Percentiles rank a stretch among this genome's conserved stretches.
These are phyloP conservation scores for Colletotrichum tropicicola DNA, from an alignment of 2,329 filamentous ascomycete species.

Conservation along the genomic window DNA sequence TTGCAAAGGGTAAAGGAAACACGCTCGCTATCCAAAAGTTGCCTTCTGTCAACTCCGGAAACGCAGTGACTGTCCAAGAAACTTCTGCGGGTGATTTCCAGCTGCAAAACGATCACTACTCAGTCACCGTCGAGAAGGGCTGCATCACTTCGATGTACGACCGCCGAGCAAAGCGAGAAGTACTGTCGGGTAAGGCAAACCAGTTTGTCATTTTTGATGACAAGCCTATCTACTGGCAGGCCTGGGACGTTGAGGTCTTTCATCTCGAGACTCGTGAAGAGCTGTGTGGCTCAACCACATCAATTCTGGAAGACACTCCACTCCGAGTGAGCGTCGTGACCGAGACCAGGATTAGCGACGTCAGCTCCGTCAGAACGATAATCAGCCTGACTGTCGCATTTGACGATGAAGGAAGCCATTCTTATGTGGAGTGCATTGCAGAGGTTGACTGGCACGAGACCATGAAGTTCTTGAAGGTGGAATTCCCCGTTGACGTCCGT, in stretches of 20 bases:
- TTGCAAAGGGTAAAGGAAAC: slow-evolving; percentile 37
- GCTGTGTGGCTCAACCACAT: slow-evolving; percentile 57
- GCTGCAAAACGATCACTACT: slow-evolving; percentile 63
- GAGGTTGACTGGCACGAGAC: slow-evolving; percentile 75
- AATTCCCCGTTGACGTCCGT: slow-evolving; percentile 72
- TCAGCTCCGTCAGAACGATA: slow-evolving; percentile 72
- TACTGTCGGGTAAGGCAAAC: slow-evolving; percentile 68
- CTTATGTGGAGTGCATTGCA: slow-evolving; percentile 64
- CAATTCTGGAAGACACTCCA: slow-evolving; percentile 59
- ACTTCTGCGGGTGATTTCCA: slow-evolving; percentile 59
- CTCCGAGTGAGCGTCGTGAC: slow-evolving; percentile 67
- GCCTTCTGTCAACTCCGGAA: background rate
- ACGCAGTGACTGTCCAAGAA: slow-evolving; percentile 50
- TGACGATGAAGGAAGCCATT: slow-evolving; percentile 46
- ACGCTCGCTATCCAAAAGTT: slow-evolving; percentile 35
- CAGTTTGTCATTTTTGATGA: slow-evolving; percentile 75
- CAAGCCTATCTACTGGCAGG: slow-evolving; percentile 77
- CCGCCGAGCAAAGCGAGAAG: slow-evolving; percentile 61
- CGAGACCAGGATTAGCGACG: slow-evolving; percentile 69
- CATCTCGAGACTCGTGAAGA: slow-evolving; percentile 71
- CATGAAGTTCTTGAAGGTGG: slow-evolving; percentile 77
- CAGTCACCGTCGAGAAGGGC: slow-evolving; percentile 63
- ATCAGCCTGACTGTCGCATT: slow-evolving; percentile 64
- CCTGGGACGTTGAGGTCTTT: slow-evolving; percentile 77
- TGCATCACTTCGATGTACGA: slow-evolving; percentile 71